A percentile compares a stretch with the other conserved stretches of the same genome.
phyloP scores from a whole-genome alignment of 495 filamentous ascomycete genomes.

The Daldinia loculata region DNA sequence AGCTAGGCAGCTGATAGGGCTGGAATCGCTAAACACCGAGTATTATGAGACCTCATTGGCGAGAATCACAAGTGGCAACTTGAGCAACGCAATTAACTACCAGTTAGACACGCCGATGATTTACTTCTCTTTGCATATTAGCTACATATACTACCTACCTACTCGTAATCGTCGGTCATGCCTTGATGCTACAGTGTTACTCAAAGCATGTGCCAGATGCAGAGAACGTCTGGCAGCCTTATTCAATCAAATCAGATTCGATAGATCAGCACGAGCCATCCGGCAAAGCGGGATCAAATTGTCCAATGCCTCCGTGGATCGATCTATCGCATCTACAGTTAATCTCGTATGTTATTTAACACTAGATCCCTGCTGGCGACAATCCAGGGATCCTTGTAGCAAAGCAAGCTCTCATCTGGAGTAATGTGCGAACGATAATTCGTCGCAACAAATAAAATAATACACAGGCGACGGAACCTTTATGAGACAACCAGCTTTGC shows the following conservation, averaged over 20 bases:
- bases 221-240: constrained; percentile 1
- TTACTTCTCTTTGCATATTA: constrained; percentile 14
- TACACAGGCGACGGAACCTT: constrained; percentile 1
- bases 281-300: constrained; percentile 7
- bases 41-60: constrained; percentile 18
- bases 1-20: constrained; percentile 43
- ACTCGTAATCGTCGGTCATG: constrained; percentile 26
- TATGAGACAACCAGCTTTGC: not conserved
- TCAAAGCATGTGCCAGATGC: constrained; percentile 21
- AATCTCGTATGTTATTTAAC: constrained; percentile 5
- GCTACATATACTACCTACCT: constrained; percentile 6
- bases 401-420: constrained; percentile 5
- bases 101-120: constrained; percentile 10
- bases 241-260: constrained; percentile 12
- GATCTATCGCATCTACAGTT: constrained; percentile 22
- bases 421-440: constrained; percentile 5
- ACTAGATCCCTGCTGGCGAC: not conserved
- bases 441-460: constrained; percentile 6
- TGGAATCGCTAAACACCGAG: constrained; percentile 25
- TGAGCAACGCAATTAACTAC: constrained; percentile 18
- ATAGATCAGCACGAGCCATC: constrained; percentile 19
- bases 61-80: constrained; percentile 29
- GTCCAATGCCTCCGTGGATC: not conserved
- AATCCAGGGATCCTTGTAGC: constrained; percentile 11
- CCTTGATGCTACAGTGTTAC: constrained; percentile 30